A percentile compares a stretch with the other conserved stretches of the same genome.
phyloP scores from a whole-genome alignment of 2,329 filamentous ascomycete genomes.

The Fusarium succisae region DNA sequence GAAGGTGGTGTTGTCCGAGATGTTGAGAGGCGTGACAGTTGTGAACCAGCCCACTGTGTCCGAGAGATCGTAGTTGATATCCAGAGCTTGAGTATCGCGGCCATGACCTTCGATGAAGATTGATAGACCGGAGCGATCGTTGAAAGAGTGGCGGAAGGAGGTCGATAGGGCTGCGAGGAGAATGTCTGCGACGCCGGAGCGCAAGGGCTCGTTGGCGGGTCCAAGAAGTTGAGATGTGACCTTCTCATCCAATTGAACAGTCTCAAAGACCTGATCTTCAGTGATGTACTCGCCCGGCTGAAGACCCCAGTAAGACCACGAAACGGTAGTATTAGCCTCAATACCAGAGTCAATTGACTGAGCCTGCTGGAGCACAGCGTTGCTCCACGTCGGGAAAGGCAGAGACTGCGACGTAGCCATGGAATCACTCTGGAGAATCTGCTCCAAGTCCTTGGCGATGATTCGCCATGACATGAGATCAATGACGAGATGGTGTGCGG shows the following conservation, averaged over 20 bases:
- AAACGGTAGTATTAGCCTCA: fast-evolving
- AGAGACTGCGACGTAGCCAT: background rate
- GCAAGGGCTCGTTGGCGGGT: background rate
- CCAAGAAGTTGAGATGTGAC: background rate
- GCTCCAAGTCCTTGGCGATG: background rate
- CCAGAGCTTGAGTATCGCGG: background rate
- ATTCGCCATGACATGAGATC: background rate
- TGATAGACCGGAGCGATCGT: background rate
- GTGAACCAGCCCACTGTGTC: background rate
- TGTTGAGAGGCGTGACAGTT: background rate
- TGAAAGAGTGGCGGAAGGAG: background rate
- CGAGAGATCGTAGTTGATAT: background rate
- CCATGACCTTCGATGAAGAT: background rate
- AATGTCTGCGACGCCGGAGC: background rate
- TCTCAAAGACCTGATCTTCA: background rate
- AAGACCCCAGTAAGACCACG: background rate
- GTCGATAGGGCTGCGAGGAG: background rate
- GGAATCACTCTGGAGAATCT: background rate
- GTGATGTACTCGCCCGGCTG: background rate
- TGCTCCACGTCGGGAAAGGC: background rate
- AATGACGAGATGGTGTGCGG: background rate
- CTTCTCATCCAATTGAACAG: background rate
- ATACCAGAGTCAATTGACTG: fast-evolving
- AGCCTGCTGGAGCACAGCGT: background rate
- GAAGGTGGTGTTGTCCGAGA: fast-evolving